Percentiles rank a stretch among this genome's conserved stretches.
phyloP scores from a whole-genome alignment of 176 grass and related monocot genomes.

The Cocos nucifera region DNA sequence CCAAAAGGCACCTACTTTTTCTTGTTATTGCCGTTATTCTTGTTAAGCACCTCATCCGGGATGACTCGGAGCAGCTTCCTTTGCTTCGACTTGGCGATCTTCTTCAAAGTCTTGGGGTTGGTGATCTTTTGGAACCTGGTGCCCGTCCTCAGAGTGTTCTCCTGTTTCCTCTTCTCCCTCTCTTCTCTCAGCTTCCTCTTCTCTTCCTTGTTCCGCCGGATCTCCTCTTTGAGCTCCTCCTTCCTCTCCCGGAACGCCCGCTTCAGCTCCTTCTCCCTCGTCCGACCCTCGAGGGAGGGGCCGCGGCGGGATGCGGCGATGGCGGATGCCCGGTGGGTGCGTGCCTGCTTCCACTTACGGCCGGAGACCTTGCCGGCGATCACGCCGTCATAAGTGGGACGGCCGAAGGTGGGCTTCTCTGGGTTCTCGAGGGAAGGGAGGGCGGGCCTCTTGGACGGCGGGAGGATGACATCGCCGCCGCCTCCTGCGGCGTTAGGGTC shows the following conservation, averaged over 20 bases:
- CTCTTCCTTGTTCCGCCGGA: conserved; percentile 64
- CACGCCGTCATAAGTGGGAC: conserved; percentile 83
- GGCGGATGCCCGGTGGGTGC: conserved; percentile 62
- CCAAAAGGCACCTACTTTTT: conserved; percentile 2
- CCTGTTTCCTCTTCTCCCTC: conserved; percentile 85
- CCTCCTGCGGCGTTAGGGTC: not conserved
- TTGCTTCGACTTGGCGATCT: conserved; percentile 90
- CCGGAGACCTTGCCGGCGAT: conserved; percentile 80
- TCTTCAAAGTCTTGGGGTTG: conserved; percentile 93
- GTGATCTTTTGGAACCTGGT: conserved; percentile 80
- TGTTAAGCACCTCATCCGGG: conserved; percentile 59
- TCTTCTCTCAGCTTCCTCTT: conserved; percentile 74
- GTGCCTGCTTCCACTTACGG: conserved; percentile 82
- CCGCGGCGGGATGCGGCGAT: conserved; percentile 45
- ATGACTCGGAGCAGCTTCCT: conserved; percentile 67
- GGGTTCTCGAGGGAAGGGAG: conserved; percentile 62
- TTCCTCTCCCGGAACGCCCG: conserved; percentile 66
- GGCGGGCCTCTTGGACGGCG: conserved; percentile 62
- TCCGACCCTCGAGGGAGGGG: conserved; percentile 55
- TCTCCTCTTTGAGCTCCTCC: conserved; percentile 88
- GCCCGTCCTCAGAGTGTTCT: conserved; percentile 74
- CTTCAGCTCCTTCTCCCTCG: conserved; percentile 74
- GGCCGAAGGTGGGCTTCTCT: conserved; percentile 69
- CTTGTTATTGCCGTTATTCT: conserved; percentile 20
- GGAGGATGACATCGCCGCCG: conserved; percentile 9